Evolutionary conservation across 2,329 filamentous ascomycete species (phyloP).

Genomic region (Geosmithia putterillii): DNA sequence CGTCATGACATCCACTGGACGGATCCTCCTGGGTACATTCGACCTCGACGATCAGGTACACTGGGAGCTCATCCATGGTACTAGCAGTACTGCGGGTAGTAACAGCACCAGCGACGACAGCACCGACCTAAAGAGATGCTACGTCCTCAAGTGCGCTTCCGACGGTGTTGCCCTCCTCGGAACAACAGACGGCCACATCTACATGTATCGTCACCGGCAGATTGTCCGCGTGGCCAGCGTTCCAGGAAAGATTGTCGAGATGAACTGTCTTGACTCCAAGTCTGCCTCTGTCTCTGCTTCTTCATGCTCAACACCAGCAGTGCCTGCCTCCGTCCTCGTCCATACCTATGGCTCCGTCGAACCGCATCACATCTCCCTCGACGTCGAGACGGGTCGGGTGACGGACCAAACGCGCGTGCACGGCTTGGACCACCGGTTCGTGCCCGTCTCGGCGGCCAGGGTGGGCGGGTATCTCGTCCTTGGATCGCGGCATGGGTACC

Average conservation of each 20-base stretch:
- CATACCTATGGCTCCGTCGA: slow-evolving; percentile 8
- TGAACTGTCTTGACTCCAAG: slow-evolving; percentile 24
- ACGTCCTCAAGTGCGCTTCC: slow-evolving; percentile 28
- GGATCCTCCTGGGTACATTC: slow-evolving; percentile 36
- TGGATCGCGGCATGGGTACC: slow-evolving; percentile 39
- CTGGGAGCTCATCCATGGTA: slow-evolving; percentile 32
- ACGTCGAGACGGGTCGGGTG: slow-evolving; percentile 15
- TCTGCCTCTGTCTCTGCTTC: background rate
- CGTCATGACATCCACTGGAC: slow-evolving; percentile 47
- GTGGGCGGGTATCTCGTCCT: slow-evolving; percentile 31
- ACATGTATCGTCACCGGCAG: slow-evolving; percentile 21
- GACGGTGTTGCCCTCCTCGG: slow-evolving; percentile 31
- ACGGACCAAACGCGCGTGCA: slow-evolving; percentile 16
- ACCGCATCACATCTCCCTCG: slow-evolving; percentile 28
- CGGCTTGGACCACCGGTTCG: slow-evolving; percentile 33
- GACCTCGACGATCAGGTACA: slow-evolving; percentile 6
- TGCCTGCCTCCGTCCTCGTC: slow-evolving; percentile 1
- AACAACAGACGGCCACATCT: slow-evolving; percentile 34
- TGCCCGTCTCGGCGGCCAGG: slow-evolving; percentile 32
- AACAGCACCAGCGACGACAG: slow-evolving; percentile 16
- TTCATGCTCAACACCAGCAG: no score
- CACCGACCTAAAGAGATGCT: slow-evolving; percentile 30
- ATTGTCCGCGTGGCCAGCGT: slow-evolving; percentile 23
- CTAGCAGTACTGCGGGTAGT: no score
- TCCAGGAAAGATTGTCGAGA: slow-evolving; percentile 36